phyloP scores from a whole-genome alignment of 2,329 filamentous ascomycete genomes.

The Aspergillus calidoustus region DNA sequence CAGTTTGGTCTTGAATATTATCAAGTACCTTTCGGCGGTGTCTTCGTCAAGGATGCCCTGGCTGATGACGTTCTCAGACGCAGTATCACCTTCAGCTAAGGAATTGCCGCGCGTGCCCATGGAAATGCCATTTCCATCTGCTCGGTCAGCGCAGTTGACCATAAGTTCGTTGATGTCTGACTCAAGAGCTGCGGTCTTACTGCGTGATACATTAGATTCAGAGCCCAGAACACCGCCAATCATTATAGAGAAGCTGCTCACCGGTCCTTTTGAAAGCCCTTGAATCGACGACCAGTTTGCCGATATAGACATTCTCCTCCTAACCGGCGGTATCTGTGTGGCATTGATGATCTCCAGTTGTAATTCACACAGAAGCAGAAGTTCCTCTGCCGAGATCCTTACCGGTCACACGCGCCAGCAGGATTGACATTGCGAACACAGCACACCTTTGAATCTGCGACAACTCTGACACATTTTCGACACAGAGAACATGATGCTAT shows the following conservation, averaged over 20 bases:
- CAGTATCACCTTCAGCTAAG: background rate
- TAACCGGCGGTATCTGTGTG: background rate
- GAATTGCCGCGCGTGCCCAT: background rate
- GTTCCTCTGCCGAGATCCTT: background rate
- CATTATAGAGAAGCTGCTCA: background rate
- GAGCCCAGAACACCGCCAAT: background rate
- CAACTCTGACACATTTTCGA: background rate
- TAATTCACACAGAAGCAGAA: background rate
- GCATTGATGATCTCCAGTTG: background rate
- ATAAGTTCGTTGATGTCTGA: background rate
- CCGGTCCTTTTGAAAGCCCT: background rate
- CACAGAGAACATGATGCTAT: background rate
- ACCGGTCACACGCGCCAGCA: background rate
- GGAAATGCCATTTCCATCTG: background rate
- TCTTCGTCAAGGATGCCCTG: background rate
- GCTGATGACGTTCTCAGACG: background rate
- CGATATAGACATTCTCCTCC: background rate
- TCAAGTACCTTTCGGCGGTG: background rate
- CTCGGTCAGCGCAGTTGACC: background rate
- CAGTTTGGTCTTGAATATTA: background rate
- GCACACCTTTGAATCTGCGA: background rate
- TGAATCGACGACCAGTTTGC: background rate
- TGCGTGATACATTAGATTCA: background rate
- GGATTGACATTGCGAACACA: background rate
- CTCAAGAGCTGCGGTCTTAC: background rate